phyloP scores from a whole-genome alignment of 192 early-diverging fungal genomes.

The Gonapodya prolifera region DNA sequence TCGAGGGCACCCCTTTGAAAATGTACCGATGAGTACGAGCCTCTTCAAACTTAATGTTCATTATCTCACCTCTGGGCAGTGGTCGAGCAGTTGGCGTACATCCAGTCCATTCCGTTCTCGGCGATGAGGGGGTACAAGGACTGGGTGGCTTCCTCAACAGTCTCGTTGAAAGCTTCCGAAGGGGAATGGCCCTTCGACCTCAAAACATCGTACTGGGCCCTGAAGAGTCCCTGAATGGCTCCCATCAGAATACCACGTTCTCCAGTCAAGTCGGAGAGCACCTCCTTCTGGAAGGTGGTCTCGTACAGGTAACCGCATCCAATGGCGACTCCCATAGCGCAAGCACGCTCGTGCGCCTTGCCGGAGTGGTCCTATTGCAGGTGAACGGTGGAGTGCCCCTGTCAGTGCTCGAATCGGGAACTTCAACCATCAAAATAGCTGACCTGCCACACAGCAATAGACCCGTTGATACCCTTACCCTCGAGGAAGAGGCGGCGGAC shows the following conservation, averaged over 20 bases:
- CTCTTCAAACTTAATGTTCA: background rate
- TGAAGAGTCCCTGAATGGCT: conserved; percentile 91
- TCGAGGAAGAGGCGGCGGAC: conserved; percentile 92
- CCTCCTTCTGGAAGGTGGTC: conserved; percentile 61
- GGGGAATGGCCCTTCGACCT: conserved; percentile 86
- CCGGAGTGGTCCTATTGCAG: conserved; percentile 73
- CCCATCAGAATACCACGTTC: conserved; percentile 98
- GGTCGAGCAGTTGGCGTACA: conserved; percentile 96
- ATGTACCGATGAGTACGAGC: background rate
- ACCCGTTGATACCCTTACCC: conserved; percentile 94
- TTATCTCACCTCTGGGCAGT: conserved; percentile 52
- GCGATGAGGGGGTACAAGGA: conserved; percentile 93
- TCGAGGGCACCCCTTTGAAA: conserved; percentile 74
- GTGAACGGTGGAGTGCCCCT: too few relatives aligned
- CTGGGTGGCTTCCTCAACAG: conserved; percentile 97
- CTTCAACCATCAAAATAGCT: too few relatives aligned
- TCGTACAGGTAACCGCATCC: conserved; percentile 96
- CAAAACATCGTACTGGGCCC: conserved; percentile 93
- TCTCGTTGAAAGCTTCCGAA: conserved; percentile 99
- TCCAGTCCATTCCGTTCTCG: conserved; percentile 95
- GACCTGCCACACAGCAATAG: conserved; percentile 77
- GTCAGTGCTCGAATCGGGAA: too few relatives aligned
- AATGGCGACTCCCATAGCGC: conserved; percentile 83
- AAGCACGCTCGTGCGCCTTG: conserved; percentile 83
- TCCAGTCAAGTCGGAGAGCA: conserved; percentile 88